Evolutionary conservation across 176 grass and related monocot species (phyloP).

Genomic region (Thalia dealbata): DNA sequence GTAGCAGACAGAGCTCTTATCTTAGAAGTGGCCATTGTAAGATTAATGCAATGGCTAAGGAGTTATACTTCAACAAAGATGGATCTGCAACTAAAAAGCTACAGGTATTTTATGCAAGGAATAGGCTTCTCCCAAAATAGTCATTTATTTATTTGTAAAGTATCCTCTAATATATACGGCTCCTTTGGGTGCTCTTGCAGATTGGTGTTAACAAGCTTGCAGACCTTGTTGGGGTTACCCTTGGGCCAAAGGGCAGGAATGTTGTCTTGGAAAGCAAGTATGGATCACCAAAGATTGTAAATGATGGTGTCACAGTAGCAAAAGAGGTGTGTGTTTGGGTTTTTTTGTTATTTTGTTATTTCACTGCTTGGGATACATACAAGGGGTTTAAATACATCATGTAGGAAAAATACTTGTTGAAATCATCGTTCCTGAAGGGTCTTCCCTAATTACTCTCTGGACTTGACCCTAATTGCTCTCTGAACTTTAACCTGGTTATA

Average conservation of each 20-base stretch:
- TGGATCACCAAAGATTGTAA: slow-evolving; percentile 52
- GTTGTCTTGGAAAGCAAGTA: slow-evolving; percentile 71
- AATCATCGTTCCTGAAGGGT: neutral
- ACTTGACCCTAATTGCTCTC: too few relatives aligned
- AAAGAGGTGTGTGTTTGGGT: neutral
- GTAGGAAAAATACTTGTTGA: neutral
- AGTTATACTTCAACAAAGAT: slow-evolving; percentile 68
- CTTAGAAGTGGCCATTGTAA: slow-evolving; percentile 27
- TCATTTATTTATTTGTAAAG: neutral
- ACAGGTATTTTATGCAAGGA: slow-evolving; percentile 28
- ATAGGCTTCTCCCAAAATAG: neutral
- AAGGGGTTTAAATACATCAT: too few relatives aligned
- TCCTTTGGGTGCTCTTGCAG: slow-evolving; percentile 11
- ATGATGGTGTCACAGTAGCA: slow-evolving; percentile 26
- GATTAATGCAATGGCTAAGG: slow-evolving; percentile 48
- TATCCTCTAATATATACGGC: neutral
- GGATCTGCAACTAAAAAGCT: slow-evolving; percentile 49
- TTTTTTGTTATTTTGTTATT: neutral
- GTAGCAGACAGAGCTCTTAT: slow-evolving; percentile 31
- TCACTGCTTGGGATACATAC: too few relatives aligned
- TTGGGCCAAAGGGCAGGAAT: slow-evolving; percentile 52
- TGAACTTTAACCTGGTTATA: neutral
- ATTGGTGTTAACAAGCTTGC: slow-evolving; percentile 69
- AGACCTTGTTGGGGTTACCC: slow-evolving; percentile 61
- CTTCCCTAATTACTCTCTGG: too few relatives aligned